Percentiles rank a stretch among this genome's conserved stretches.
These are phyloP conservation scores for Naganishia randhawae DNA, from an alignment of 768 basidiomycete species.

Conservation along the genomic window DNA sequence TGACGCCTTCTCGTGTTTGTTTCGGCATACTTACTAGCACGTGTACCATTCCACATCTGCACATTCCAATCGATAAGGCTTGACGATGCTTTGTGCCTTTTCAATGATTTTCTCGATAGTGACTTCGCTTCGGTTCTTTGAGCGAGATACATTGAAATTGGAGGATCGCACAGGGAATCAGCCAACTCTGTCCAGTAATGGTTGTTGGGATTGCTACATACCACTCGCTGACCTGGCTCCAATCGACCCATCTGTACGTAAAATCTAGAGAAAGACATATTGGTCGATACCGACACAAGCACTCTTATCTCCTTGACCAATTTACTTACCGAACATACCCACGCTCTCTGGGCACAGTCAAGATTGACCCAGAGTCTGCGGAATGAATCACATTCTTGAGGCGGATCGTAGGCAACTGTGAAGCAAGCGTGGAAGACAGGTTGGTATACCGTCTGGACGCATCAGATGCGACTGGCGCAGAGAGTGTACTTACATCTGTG, in stretches of 20 bases:
- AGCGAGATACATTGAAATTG: not conserved
- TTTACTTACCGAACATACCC: slow-evolving; percentile 27
- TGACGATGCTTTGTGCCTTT: slow-evolving; percentile 31
- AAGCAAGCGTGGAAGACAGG: not conserved
- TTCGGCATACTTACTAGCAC: slow-evolving; percentile 25
- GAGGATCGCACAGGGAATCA: not conserved
- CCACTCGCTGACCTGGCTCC: slow-evolving; percentile 21
- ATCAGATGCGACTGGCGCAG: not conserved
- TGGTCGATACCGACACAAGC: not conserved
- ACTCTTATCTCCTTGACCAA: not conserved
- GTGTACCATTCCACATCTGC: slow-evolving; percentile 39
- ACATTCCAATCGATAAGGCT: slow-evolving; percentile 36
- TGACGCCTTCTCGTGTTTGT: not conserved
- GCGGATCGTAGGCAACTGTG: slow-evolving; percentile 22
- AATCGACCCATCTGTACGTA: slow-evolving; percentile 24
- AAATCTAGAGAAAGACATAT: not conserved
- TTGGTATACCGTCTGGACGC: not conserved
- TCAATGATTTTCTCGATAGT: slow-evolving; percentile 32
- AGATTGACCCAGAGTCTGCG: slow-evolving; percentile 22
- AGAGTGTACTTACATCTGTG: slow-evolving; percentile 15
- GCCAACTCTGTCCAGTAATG: not conserved
- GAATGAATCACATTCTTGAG: slow-evolving; percentile 29
- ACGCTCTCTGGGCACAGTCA: slow-evolving; percentile 26
- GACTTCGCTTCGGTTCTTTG: slow-evolving; percentile 19
- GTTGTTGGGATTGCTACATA: not conserved